Evolutionary conservation across 2,329 filamentous ascomycete genomes (phyloP).

Genomic region (Aureobasidium pullulans): DNA sequence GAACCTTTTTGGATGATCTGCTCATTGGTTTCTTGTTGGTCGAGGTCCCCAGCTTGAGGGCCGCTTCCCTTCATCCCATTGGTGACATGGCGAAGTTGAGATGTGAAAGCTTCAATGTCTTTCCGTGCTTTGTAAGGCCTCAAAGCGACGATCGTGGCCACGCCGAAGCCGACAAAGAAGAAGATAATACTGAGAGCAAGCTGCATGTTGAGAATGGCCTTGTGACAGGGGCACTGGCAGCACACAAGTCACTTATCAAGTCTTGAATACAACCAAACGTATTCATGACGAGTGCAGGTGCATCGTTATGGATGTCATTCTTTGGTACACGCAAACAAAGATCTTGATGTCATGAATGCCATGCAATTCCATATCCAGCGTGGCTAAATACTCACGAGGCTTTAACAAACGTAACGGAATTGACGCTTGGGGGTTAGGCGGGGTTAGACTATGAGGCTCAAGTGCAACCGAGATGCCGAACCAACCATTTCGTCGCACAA

Average conservation of each 20-base stretch:
- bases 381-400: not conserved
- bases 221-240: not conserved
- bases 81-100: conserved; percentile 10
- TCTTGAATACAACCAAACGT: not conserved
- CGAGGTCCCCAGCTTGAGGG: not conserved
- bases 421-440: not conserved
- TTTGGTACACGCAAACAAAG: not conserved
- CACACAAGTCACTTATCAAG: not conserved
- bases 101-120: conserved; percentile 1
- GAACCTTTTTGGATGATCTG: not conserved
- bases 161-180: conserved; percentile 17
- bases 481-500: not conserved
- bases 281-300: not conserved
- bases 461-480: not conserved
- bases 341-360: conserved; percentile 7
- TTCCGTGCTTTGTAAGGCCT: conserved; percentile 16
- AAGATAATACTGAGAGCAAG: conserved; percentile 17
- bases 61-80: not conserved
- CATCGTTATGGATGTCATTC: not conserved
- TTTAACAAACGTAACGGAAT: conserved; percentile 7
- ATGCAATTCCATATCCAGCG: not conserved
- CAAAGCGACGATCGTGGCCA: conserved; percentile 16
- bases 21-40: not conserved
- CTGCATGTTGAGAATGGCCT: conserved; percentile 14
- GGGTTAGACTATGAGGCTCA: not conserved